Base-by-base conservation (phyloP, 164 flowering plant genomes). In the Taxillus chinensis region DNA sequence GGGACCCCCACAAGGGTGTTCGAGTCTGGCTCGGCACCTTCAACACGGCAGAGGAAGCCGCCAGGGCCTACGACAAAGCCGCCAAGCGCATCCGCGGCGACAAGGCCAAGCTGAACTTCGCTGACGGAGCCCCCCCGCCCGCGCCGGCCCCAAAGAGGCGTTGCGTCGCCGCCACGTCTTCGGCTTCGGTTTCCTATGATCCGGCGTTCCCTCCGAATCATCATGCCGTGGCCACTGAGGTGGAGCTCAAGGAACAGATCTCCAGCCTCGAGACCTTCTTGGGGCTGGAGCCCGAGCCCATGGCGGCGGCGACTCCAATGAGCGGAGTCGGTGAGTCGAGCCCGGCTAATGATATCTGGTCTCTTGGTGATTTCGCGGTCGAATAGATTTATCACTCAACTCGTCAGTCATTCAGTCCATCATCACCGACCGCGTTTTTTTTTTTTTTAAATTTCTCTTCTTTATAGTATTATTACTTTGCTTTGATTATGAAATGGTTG, bases 1-100 rank as follows among this genome's bases (percentile, higher is more conserved):
- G 93, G 4, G 93, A 87, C 64, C 90, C 93, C 0, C 73, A 65
- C 3, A 79, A 79, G 62, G 93, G 90, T 0, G 81, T 77, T 49
- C 70, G 92, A 5, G 87, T 82, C 14, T 86, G 92, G 92, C 85
- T 86, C 27, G 92, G 92, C 3, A 87, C 92, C 40, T 86, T 67
- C 74, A 74, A 68, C 77, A 78, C 92, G 4, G 78, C 87, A 12
- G 86, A 81, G 45, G 86, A 82, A 55, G 95, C 95, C 2, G 95
- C 95, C 7, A 60, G 70, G 42, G 95, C 95, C 51, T 85, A 85
- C 64, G 95, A 85, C 45, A 72, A 58, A 9, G 95, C 88, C 41
- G 95, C 95, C 41, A 79, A 67, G 62, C 77, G 85, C 52, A 85
- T 87, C 72, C 77, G 95, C 40, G 95, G 95, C 27, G 70, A 76